phyloP scores from a whole-genome alignment of 345 rosid genomes.

The Gossypium anomalum region DNA sequence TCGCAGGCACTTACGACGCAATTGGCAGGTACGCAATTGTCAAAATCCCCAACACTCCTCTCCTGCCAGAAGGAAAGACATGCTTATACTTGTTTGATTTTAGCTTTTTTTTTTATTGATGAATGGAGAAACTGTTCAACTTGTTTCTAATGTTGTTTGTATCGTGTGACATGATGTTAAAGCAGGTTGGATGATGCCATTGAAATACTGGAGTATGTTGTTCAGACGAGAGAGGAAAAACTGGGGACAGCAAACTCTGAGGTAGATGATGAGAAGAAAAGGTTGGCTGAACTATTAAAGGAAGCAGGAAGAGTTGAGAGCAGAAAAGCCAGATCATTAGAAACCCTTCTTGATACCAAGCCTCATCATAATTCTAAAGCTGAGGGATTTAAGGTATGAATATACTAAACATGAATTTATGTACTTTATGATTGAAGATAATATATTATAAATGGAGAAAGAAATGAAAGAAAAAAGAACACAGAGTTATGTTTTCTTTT shows the following conservation, averaged over 20 bases:
- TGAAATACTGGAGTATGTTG: conserved; percentile 58
- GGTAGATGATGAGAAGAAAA: conserved; percentile 58
- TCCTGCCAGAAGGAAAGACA: background rate
- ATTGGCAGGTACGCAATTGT: conserved; percentile 60
- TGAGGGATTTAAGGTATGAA: background rate
- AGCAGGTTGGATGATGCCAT: conserved; percentile 87
- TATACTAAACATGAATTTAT: background rate
- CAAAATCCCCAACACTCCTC: background rate
- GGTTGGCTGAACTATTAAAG: conserved; percentile 69
- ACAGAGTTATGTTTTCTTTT: too few species aligned
- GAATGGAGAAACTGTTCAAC: background rate
- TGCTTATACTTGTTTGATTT: conserved; percentile 8
- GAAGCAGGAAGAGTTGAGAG: conserved; percentile 72
- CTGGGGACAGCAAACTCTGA: conserved; percentile 87
- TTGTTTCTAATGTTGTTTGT: background rate
- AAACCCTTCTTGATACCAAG: conserved; percentile 70
- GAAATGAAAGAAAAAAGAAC: background rate
- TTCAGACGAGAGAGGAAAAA: conserved; percentile 74
- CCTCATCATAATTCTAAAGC: conserved; percentile 14
- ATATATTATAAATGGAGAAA: background rate
- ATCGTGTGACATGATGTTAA: conserved; percentile 12
- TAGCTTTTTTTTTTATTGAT: background rate
- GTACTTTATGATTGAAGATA: background rate
- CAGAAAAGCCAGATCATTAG: conserved; percentile 68
- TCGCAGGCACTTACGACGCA: conserved; percentile 94